Conservation (phyloP, 352 stramenopile genomes). For the Phytophthora tubulina region DNA sequence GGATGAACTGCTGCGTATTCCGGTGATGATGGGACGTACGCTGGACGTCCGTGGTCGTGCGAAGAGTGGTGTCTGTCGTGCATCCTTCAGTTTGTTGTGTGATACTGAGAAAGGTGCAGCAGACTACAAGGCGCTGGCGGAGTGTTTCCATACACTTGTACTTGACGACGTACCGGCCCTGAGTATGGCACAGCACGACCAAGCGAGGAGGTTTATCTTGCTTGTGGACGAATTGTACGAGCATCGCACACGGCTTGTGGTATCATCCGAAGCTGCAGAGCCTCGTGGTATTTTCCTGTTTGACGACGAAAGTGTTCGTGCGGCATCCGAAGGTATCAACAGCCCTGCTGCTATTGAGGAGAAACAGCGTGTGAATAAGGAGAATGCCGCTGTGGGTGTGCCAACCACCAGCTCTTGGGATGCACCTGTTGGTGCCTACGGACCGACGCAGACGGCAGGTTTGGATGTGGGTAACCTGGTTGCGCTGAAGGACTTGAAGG, state of each 20-base stretch:
- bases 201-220: slow-evolving; percentile 96
- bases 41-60: slow-evolving; percentile 57
- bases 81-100: slow-evolving; percentile 96
- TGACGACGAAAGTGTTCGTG: slow-evolving; percentile 52
- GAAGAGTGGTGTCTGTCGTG: slow-evolving; percentile 57
- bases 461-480: slow-evolving; percentile 73
- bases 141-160: slow-evolving; percentile 93
- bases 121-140: slow-evolving; percentile 95
- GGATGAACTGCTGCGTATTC: slow-evolving; percentile 54
- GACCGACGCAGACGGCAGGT: slow-evolving; percentile 64
- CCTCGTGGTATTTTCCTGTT: slow-evolving; percentile 75
- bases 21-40: slow-evolving; percentile 84
- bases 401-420: slow-evolving; percentile 78
- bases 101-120: slow-evolving; percentile 93
- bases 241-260: slow-evolving; percentile 68
- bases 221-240: slow-evolving; percentile 98
- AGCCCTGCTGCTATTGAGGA: slow-evolving; percentile 39
- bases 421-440: slow-evolving; percentile 61
- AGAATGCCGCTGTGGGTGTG: slow-evolving; percentile 61
- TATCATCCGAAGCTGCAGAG: slow-evolving; percentile 56
- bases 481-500: slow-evolving; percentile 74
- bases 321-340: slow-evolving; percentile 39
- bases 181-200: slow-evolving; percentile 90
- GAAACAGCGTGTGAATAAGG: slow-evolving; percentile 52
- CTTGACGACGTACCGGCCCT: slow-evolving; percentile 91